Conservation (phyloP, 2,329 filamentous ascomycete species). For the Exophiala dermatitidis region DNA sequence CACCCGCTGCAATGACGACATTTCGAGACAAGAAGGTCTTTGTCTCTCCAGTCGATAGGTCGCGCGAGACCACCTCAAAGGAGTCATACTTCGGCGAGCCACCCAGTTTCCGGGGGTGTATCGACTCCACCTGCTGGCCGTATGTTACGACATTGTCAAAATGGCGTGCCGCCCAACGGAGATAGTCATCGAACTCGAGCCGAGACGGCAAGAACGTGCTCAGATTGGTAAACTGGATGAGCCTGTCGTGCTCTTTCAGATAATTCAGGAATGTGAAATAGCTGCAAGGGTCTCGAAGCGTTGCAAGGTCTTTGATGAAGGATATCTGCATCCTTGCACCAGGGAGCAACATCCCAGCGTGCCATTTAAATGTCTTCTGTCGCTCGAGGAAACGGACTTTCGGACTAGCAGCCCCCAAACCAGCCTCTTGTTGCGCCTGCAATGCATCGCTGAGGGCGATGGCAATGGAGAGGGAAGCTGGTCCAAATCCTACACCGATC, state of each 20-base stretch:
- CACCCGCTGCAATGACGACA: slow-evolving; percentile 59
- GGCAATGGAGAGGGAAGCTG: slow-evolving; percentile 80
- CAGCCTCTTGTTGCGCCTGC: slow-evolving; percentile 31
- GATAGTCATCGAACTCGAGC: slow-evolving; percentile 89
- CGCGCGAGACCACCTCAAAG: slow-evolving; percentile 62
- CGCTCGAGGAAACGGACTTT: slow-evolving; percentile 84
- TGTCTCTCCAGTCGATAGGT: slow-evolving; percentile 44
- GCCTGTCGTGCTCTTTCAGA: slow-evolving; percentile 68
- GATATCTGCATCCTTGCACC: slow-evolving; percentile 97
- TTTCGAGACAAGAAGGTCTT: slow-evolving; percentile 40
- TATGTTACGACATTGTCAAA: slow-evolving; percentile 71
- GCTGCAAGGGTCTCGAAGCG: slow-evolving; percentile 76
- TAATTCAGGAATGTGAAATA: slow-evolving; percentile 97
- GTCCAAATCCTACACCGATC: slow-evolving; percentile 86
- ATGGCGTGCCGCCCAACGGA: slow-evolving; percentile 79
- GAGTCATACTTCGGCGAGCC: slow-evolving; percentile 42
- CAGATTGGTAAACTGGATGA: slow-evolving; percentile 86
- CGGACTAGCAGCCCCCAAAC: slow-evolving; percentile 43
- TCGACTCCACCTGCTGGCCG: slow-evolving; percentile 65
- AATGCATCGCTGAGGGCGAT: slow-evolving; percentile 73
- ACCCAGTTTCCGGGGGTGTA: slow-evolving; percentile 50
- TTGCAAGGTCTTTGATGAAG: slow-evolving; percentile 93
- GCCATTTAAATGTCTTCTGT: slow-evolving; percentile 79
- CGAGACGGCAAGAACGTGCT: slow-evolving; percentile 80
- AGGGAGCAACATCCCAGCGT: slow-evolving; percentile 88